Evolutionary conservation across 805 yeast species (phyloP), one percentile per base, ranked within the genome.

Genomic region (Lipomyces mesembrius): DNA sequence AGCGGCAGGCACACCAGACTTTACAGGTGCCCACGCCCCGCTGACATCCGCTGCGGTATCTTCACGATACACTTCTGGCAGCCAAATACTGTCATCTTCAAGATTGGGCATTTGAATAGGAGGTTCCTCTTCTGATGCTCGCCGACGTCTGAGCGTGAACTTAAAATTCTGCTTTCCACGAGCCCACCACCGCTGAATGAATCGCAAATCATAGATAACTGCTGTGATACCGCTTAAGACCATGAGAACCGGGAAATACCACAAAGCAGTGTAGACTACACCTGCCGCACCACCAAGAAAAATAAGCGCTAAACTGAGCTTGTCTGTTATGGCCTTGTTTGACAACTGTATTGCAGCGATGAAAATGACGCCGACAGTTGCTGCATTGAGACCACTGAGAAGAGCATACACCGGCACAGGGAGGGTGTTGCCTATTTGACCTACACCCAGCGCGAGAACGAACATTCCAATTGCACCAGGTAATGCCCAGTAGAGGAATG

Each of bases 391-490:
- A 6, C 71, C 69, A 17, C 67, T 66, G 34, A 68, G 62, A 35
- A 67, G 46, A 4, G 71, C 65, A 34, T 62, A 65, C 17, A 65
- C 71, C 2, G 69, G 69, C n/a, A 29, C 60, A 2, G 71, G 71
- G 53, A 67, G 37, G 8, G 64, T 32, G 51, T 46, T 55, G 17
- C 67, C 65, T 6, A 68, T 60, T 35, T 68, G 63, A 20, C 65
- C 62, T n/a, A 68, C 65, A n/a, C 69, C 71, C n/a, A 66, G 51
- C 6, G 70, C 71, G 1, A 68, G 56, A 12, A 46, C 52, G 51
- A 65, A 62, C 68, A 65, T 65, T 8, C 71, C 71, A 5, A 62
- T 55, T 12, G 71, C 71, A 6, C 71, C 71, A 7, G 71, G 71
- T 3, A 61, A 57, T 14, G 68, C 65, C 71, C 71, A 68, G 53